Evolutionary conservation across 169 alveolate genomes (phyloP).

Genomic region (Cryptosporidium xiaoi): DNA sequence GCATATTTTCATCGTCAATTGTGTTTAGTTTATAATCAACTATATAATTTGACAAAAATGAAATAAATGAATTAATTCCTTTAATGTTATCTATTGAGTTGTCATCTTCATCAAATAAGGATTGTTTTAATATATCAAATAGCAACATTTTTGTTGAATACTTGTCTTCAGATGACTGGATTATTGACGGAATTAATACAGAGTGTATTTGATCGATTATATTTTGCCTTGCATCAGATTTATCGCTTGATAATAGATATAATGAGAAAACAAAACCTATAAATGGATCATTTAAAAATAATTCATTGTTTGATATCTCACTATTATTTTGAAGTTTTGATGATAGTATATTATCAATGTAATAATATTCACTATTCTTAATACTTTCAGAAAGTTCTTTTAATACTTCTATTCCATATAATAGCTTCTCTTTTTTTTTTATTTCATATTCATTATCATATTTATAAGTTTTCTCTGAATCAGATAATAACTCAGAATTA

Average conservation of each 20-base stretch:
- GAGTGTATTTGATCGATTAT: slow-evolving; percentile 30
- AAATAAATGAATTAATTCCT: slow-evolving; percentile 59
- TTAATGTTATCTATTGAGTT: slow-evolving; percentile 15
- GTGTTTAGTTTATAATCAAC: slow-evolving; percentile 7
- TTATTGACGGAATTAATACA: slow-evolving; percentile 21
- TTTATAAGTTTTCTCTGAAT: background rate
- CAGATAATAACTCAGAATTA: background rate
- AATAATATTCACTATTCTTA: background rate
- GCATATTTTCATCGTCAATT: background rate
- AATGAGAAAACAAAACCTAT: slow-evolving; percentile 38
- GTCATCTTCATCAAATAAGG: slow-evolving; percentile 16
- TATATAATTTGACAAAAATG: slow-evolving; percentile 34
- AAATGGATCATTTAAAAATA: slow-evolving; percentile 59
- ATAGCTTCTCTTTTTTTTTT: background rate
- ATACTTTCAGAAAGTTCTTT: slow-evolving; percentile 11
- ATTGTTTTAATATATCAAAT: slow-evolving; percentile 50
- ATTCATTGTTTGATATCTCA: slow-evolving; percentile 6
- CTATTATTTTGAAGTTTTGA: background rate
- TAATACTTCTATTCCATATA: slow-evolving; percentile 22
- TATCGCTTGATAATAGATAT: slow-evolving; percentile 40
- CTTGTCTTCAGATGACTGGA: slow-evolving; percentile 14
- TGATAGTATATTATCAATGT: slow-evolving; percentile 26
- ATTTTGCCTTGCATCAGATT: slow-evolving; percentile 60
- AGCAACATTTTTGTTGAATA: slow-evolving; percentile 52
- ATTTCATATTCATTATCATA: background rate